Conservation (phyloP, 805 yeast genomes). For the Candida maesae region DNA sequence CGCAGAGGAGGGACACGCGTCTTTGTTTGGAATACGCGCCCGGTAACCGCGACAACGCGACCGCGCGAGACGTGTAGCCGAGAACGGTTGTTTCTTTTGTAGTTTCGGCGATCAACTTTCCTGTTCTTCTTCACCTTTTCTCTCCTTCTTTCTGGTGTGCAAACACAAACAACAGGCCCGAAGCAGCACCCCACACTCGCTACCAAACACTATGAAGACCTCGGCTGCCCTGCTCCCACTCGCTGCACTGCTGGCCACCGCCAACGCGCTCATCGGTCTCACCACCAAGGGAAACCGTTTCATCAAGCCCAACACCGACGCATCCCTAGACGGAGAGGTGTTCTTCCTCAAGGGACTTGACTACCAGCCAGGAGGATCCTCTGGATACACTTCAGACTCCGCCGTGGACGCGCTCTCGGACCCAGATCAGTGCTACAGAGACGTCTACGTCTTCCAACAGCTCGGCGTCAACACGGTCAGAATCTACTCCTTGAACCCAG, state of each 20-base stretch:
- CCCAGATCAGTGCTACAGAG: conserved; percentile 69
- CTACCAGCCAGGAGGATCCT: conserved; percentile 93
- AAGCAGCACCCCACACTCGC: too few species aligned
- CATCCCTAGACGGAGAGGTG: conserved; percentile 48
- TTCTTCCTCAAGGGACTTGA: conserved; percentile 85
- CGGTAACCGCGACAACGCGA: conserved; percentile 1
- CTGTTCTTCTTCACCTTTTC: too few species aligned
- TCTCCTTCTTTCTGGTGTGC: too few species aligned
- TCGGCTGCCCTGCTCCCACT: conserved; percentile 2
- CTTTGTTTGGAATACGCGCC: too few species aligned
- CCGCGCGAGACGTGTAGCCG: too few species aligned
- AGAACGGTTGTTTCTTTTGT: too few species aligned
- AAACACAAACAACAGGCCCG: too few species aligned
- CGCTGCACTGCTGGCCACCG: conserved; percentile 1
- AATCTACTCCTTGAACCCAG: conserved; percentile 79
- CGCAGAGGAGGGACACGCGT: too few species aligned
- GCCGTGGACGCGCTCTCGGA: conserved; percentile 68
- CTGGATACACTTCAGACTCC: conserved; percentile 36
- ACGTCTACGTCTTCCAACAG: conserved; percentile 71
- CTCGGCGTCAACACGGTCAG: conserved; percentile 83
- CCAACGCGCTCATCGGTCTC: conserved; percentile 52
- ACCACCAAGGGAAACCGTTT: conserved; percentile 54
- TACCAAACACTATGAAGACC: conserved; percentile 7
- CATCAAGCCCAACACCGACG: conserved; percentile 47
- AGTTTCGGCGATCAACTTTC: too few species aligned